Conservation (phyloP, 495 filamentous ascomycete species). For the Penicillium ucsense region DNA sequence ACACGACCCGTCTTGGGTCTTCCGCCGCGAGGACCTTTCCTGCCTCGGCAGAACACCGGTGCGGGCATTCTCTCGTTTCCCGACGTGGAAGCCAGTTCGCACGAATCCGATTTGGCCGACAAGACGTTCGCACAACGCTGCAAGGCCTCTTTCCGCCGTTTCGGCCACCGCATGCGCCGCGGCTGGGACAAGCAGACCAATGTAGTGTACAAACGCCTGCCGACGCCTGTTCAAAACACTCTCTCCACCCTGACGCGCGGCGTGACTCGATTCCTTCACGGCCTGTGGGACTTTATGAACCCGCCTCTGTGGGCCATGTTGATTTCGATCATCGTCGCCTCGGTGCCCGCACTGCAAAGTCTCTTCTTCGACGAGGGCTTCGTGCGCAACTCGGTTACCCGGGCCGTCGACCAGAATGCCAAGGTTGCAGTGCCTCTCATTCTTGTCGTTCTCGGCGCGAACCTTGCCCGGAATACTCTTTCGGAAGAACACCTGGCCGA, state of each 20-base stretch:
- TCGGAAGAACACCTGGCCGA: conserved; percentile 45
- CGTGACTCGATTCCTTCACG: conserved; percentile 45
- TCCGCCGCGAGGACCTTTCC: conserved; percentile 30
- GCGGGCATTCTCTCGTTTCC: conserved; percentile 37
- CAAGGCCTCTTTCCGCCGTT: conserved; percentile 14
- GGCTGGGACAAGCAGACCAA: conserved; percentile 15
- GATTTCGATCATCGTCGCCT: conserved; percentile 76
- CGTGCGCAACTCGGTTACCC: conserved; percentile 83
- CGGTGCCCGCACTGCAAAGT: conserved; percentile 71
- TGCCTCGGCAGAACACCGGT: conserved; percentile 29
- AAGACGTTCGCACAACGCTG: conserved; percentile 15
- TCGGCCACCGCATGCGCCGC: conserved; percentile 8
- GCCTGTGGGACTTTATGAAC: conserved; percentile 92
- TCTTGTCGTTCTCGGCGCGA: conserved; percentile 91
- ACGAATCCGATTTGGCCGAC: conserved; percentile 8
- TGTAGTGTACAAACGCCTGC: conserved; percentile 40
- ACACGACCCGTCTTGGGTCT: conserved; percentile 20
- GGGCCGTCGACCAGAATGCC: conserved; percentile 73
- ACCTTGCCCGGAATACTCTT: conserved; percentile 70
- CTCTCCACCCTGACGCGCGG: conserved; percentile 36
- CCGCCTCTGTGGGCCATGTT: conserved; percentile 98
- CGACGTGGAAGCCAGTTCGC: conserved; percentile 25
- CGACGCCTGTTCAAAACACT: conserved; percentile 44
- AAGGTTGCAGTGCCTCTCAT: conserved; percentile 92
- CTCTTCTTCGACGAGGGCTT: conserved; percentile 89